These are phyloP conservation scores for Calvatia gigantea DNA, from an alignment of 768 basidiomycete genomes.

Conservation along the genomic window DNA sequence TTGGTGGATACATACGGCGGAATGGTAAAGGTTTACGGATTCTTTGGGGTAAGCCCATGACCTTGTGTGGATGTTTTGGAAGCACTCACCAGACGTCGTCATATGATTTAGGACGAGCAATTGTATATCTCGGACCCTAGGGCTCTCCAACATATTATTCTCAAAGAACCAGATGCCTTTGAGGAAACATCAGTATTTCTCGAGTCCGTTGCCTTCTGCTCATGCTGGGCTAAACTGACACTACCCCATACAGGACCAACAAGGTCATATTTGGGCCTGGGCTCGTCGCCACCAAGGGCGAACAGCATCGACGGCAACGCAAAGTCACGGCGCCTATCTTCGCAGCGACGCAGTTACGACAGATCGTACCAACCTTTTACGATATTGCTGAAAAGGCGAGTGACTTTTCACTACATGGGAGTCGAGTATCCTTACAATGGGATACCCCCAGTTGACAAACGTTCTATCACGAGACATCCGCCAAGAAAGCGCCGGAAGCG, in stretches of 20 bases:
- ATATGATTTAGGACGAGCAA: slow-evolving; percentile 38
- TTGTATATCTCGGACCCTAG: slow-evolving; percentile 47
- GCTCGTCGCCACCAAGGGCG: slow-evolving; percentile 38
- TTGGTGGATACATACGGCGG: slow-evolving; percentile 38
- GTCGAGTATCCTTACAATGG: neutral
- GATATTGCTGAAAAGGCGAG: slow-evolving; percentile 41
- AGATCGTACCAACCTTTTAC: slow-evolving; percentile 41
- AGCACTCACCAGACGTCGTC: too few relatives aligned
- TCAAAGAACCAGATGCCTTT: slow-evolving; percentile 46
- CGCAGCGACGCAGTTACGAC: slow-evolving; percentile 40
- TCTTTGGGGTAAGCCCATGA: slow-evolving; percentile 38
- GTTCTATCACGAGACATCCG: slow-evolving; percentile 26
- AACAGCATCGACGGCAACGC: slow-evolving; percentile 44
- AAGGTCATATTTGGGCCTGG: slow-evolving; percentile 45
- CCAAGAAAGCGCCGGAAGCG: slow-evolving; percentile 5
- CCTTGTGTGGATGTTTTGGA: too few relatives aligned
- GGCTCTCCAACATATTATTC: slow-evolving; percentile 43
- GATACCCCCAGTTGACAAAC: slow-evolving; percentile 6
- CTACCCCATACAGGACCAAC: slow-evolving; percentile 31
- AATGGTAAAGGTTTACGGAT: slow-evolving; percentile 41
- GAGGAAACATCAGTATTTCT: slow-evolving; percentile 43
- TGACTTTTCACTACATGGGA: neutral
- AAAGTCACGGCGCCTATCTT: slow-evolving; percentile 48
- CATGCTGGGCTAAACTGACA: neutral
- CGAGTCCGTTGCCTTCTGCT: slow-evolving; percentile 29